These are phyloP conservation scores for Pythium rhizo-oryzae DNA, from an alignment of 352 stramenopile species.

Conservation along the genomic window DNA sequence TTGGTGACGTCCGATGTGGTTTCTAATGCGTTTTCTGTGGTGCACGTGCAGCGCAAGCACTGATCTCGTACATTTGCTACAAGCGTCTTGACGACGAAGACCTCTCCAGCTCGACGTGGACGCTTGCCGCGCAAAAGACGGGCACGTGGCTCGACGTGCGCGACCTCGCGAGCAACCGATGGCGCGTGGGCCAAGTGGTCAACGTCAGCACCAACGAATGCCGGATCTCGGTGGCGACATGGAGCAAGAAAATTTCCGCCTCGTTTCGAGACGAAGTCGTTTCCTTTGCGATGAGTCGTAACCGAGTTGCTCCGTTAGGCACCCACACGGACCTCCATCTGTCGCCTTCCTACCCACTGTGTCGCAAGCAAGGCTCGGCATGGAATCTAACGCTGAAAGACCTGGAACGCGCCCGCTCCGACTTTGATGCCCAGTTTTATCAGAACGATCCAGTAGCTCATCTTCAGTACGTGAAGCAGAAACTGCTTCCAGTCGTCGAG, in stretches of 20 bases:
- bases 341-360: slow-evolving; percentile 80
- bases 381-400: slow-evolving; percentile 73
- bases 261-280: slow-evolving; percentile 71
- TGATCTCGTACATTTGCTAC: slow-evolving; percentile 76
- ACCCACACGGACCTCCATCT: slow-evolving; percentile 79
- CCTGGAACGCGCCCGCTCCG: slow-evolving; percentile 56
- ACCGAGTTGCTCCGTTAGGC: slow-evolving; percentile 67
- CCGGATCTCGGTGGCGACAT: slow-evolving; percentile 68
- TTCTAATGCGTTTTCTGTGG: slow-evolving; percentile 20
- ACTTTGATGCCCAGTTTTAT: slow-evolving; percentile 81
- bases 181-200: slow-evolving; percentile 78
- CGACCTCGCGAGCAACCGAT: slow-evolving; percentile 76
- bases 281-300: slow-evolving; percentile 53
- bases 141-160: slow-evolving; percentile 86
- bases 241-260: slow-evolving; percentile 41
- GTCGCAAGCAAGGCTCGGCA: slow-evolving; percentile 67
- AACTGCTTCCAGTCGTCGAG: slow-evolving; percentile 72
- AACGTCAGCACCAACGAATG: slow-evolving; percentile 64
- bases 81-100: slow-evolving; percentile 68
- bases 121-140: slow-evolving; percentile 60
- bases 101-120: slow-evolving; percentile 68
- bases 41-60: slow-evolving; percentile 31
- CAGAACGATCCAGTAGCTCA: slow-evolving; percentile 4
- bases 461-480: slow-evolving; percentile 50
- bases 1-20: not conserved